Evolutionary conservation across 1,284 basidiomycete species (phyloP), one percentile per base, ranked within the genome.

Genomic region (Vanrija pseudolonga): DNA sequence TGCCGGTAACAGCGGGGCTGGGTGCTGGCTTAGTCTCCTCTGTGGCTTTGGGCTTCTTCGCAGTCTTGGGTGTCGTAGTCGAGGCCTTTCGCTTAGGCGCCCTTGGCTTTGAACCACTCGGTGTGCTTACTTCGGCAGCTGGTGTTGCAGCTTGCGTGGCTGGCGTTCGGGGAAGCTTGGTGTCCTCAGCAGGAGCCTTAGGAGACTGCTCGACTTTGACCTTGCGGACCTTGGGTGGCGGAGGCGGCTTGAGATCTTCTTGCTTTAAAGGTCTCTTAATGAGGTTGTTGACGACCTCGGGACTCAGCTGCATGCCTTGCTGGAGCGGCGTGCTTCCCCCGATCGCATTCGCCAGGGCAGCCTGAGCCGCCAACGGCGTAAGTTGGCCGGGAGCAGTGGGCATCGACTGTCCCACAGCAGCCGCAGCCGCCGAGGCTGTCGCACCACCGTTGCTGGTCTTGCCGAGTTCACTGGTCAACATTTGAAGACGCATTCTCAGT

Each of bases 251-350:
- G n/a, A 60, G 50, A 46, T 60, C 58, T 40, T 60, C 58, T 47
- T 56, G 58, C 58, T 60, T 60, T 17, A 60, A 39, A 12, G 58
- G 58, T 4, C 58, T 51, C 58, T 60, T 60, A 39, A 60, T 60
- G 39, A 60, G 53, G 47, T 56, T 60, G 55, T 60, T 60, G 43
- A 60, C 49, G 24, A 54, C 44, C 45, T 60, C 58, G 36, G 58
- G 58, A 50, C 58, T 60, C n/a, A 60, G 45, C 32, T 32, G 32
- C 32, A 56, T 50, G 22, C 12, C 49, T 37, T 53, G 58, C 42
- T 56, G 54, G 17, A 47, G 8, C 6, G 58, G 54, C 0, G 58
- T 56, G 36, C 51, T 20, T 9, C 39, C 19, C 14, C 32, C 32
- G 14, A 32, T 32, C 32, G 32, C 32, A 15, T 32, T 32, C 2